Percentiles rank a stretch among this genome's conserved stretches.
Evolutionary conservation across 2,329 filamentous ascomycete species (phyloP).

Genomic region (Aspergillus piperis): DNA sequence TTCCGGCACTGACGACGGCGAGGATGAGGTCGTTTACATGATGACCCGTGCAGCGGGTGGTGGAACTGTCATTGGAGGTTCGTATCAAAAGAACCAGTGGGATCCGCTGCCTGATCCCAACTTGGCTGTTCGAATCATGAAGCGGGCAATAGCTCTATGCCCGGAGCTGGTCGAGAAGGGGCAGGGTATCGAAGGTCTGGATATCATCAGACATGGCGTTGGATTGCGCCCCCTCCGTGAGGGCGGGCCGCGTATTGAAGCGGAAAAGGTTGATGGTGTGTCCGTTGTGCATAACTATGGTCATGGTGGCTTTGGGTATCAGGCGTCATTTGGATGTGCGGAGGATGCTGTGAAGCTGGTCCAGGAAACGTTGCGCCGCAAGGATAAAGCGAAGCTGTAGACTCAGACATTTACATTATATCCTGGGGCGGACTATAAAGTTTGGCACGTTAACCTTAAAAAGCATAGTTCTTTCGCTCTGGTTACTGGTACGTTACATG

Average conservation of each 20-base stretch:
- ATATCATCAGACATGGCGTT: conserved; percentile 78
- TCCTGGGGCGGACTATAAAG: no score
- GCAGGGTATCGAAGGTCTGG: conserved; percentile 68
- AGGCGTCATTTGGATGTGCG: conserved; percentile 68
- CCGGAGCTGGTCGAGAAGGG: conserved; percentile 54
- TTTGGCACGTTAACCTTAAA: no score
- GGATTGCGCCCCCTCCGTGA: conserved; percentile 75
- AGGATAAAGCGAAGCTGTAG: conserved; percentile 36
- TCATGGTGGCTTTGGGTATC: conserved; percentile 62
- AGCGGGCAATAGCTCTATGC: conserved; percentile 52
- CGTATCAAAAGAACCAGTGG: conserved; percentile 77
- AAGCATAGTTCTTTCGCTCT: neutral
- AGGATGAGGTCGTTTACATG: conserved; percentile 72
- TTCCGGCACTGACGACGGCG: conserved; percentile 72
- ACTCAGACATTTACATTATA: neutral
- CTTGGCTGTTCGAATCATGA: conserved; percentile 81
- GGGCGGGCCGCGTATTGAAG: conserved; percentile 74
- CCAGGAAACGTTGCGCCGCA: conserved; percentile 49
- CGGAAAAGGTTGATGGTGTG: conserved; percentile 63
- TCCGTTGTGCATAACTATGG: conserved; percentile 52
- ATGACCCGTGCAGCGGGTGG: conserved; percentile 79
- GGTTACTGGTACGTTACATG: neutral
- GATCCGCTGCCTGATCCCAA: conserved; percentile 76
- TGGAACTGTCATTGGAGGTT: conserved; percentile 84
- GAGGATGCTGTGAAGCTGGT: conserved; percentile 67